Evolutionary conservation across 129 eudicot species (phyloP).

Genomic region (Artemisia argyi): DNA sequence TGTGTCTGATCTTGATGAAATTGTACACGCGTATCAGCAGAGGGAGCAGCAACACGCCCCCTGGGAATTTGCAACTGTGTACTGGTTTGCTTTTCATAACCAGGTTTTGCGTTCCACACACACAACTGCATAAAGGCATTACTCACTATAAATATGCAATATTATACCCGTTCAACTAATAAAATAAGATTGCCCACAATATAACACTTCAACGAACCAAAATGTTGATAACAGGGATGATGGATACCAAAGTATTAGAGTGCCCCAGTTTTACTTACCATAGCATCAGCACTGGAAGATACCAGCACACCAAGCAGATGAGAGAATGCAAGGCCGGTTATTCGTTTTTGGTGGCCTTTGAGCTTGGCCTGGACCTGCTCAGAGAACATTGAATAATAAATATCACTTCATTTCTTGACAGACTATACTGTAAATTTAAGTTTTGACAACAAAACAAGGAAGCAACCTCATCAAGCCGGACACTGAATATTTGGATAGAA

Average conservation of each 20-base stretch:
- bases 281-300: constrained; percentile 91
- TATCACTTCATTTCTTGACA: constrained; percentile 9
- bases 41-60: constrained; percentile 62
- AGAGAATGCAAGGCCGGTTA: constrained; percentile 78
- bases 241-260: not conserved
- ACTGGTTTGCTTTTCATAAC: constrained; percentile 72
- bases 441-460: not conserved
- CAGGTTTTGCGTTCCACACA: constrained; percentile 77
- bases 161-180: not conserved
- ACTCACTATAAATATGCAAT: not conserved
- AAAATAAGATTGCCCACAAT: not conserved
- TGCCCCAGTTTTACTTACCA: constrained; percentile 34
- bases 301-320: constrained; percentile 65
- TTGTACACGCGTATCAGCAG: constrained; percentile 83
- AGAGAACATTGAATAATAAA: constrained; percentile 6
- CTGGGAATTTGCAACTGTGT: constrained; percentile 68
- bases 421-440: not conserved
- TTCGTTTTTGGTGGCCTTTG: constrained; percentile 69
- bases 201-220: not conserved
- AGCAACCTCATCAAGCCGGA: constrained; percentile 74
- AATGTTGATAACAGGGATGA: too few species aligned
- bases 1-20: constrained; percentile 86
- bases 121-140: constrained; percentile 55
- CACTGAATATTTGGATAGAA: constrained; percentile 79
- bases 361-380: constrained; percentile 71